phyloP scores from a whole-genome alignment of 1,139 yeast species.

The Tardiomyces blankii region DNA sequence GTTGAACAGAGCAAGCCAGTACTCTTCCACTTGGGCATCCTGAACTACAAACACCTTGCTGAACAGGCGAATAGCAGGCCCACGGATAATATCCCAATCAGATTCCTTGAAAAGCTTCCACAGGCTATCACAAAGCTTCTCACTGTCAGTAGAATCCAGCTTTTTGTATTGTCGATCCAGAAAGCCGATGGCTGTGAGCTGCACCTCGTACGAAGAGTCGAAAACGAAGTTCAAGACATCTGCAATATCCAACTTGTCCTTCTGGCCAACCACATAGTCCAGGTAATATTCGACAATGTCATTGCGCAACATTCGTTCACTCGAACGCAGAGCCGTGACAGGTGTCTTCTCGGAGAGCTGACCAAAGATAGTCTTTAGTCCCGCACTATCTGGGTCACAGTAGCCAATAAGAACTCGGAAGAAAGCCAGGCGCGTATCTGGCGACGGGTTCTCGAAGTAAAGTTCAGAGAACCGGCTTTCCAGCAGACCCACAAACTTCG shows the following conservation, averaged over 20 bases:
- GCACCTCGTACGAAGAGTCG: constrained; percentile 41
- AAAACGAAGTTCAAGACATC: constrained; percentile 21
- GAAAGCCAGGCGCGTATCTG: constrained; percentile 7
- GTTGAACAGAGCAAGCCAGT: constrained; percentile 18
- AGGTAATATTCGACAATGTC: constrained; percentile 15
- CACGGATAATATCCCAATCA: constrained; percentile 35
- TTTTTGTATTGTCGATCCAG: constrained; percentile 10
- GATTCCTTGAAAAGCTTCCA: constrained; percentile 21
- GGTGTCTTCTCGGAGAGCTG: not conserved
- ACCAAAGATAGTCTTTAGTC: not conserved
- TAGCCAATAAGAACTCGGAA: not conserved
- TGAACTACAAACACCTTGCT: constrained; percentile 17
- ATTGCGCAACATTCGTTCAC: constrained; percentile 23
- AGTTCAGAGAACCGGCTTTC: not conserved
- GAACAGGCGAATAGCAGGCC: constrained; percentile 32
- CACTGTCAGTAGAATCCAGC: constrained; percentile 4
- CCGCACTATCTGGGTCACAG: not conserved
- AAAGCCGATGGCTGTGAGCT: constrained; percentile 30
- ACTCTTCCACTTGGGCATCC: constrained; percentile 5
- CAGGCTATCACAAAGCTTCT: constrained; percentile 17
- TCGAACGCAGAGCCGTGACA: constrained; percentile 4
- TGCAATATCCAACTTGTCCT: constrained; percentile 12
- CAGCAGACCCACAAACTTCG: constrained; percentile 1
- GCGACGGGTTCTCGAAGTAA: constrained; percentile 3
- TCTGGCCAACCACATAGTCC: constrained; percentile 18